phyloP scores from a whole-genome alignment of 306 rosid genomes.

The Arachis hypogaea region DNA sequence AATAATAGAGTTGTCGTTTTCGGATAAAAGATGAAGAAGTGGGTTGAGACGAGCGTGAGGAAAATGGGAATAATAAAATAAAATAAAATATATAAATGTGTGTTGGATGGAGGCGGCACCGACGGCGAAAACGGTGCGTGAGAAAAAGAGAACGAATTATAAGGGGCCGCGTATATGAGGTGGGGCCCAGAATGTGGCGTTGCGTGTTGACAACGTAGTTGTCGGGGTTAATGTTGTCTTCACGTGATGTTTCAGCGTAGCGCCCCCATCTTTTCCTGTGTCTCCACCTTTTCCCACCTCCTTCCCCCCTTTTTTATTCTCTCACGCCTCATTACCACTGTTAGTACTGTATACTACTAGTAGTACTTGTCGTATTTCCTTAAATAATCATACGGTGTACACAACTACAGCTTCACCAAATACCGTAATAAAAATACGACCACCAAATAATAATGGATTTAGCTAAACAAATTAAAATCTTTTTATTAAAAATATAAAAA shows the following conservation, averaged over 20 bases:
- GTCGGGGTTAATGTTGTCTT: conserved; percentile 71
- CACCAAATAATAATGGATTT: no score
- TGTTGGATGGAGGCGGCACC: conserved; percentile 55
- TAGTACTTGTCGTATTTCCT: no score
- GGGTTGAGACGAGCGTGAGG: no score
- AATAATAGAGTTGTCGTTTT: no score
- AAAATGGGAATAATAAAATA: background rate
- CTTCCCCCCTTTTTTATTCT: background rate
- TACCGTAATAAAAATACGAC: no score
- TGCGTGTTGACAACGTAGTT: conserved; percentile 62
- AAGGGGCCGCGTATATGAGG: conserved; percentile 38
- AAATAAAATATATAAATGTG: background rate
- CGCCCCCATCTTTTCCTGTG: conserved; percentile 44
- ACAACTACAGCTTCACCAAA: no score
- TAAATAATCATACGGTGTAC: no score
- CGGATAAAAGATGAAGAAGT: background rate
- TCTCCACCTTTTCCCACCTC: conserved; percentile 23
- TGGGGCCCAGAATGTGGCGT: conserved; percentile 41
- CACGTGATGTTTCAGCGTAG: conserved; percentile 68
- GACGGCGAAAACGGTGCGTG: conserved; percentile 58
- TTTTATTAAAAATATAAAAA: no score
- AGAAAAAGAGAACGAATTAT: conserved; percentile 47
- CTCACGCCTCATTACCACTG: background rate
- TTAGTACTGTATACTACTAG: no score
- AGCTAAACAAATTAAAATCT: no score